Evolutionary conservation across 2,329 filamentous ascomycete species (phyloP).

Genomic region (Ceratocystis ficicola): DNA sequence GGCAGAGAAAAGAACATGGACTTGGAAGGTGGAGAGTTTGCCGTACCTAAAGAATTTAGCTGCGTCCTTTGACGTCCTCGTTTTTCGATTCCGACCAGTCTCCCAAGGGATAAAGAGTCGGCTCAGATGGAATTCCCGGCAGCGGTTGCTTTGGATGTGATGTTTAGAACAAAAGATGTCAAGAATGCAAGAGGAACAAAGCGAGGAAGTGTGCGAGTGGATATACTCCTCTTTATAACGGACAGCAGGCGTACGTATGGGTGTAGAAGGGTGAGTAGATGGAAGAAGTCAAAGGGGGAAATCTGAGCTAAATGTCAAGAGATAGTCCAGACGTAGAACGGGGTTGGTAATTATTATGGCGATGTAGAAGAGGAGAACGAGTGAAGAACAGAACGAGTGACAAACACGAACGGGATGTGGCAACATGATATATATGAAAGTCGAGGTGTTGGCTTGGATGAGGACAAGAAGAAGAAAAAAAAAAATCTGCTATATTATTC

Average conservation of each 20-base stretch:
- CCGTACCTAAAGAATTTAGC: conserved; percentile 3
- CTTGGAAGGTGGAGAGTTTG: background rate
- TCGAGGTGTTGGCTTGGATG: background rate
- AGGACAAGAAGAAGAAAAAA: background rate
- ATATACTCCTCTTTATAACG: background rate
- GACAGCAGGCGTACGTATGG: background rate
- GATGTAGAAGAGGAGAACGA: background rate
- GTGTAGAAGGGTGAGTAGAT: background rate
- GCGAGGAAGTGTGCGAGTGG: background rate
- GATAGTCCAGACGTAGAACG: background rate
- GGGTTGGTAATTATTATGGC: background rate
- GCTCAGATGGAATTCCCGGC: background rate
- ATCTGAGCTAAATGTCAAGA: background rate
- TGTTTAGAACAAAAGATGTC: background rate
- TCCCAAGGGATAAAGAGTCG: background rate
- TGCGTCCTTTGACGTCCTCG: background rate
- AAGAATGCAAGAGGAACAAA: conserved; percentile 5
- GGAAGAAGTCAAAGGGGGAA: background rate
- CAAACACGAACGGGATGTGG: conserved; percentile 2
- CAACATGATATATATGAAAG: conserved; percentile 13
- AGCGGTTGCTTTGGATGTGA: background rate
- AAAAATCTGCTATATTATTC: background rate
- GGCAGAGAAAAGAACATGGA: background rate
- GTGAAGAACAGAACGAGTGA: background rate
- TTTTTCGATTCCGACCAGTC: background rate